Conservation (phyloP, 2,329 filamentous ascomycete species). For the Aaosphaeria arxii region DNA sequence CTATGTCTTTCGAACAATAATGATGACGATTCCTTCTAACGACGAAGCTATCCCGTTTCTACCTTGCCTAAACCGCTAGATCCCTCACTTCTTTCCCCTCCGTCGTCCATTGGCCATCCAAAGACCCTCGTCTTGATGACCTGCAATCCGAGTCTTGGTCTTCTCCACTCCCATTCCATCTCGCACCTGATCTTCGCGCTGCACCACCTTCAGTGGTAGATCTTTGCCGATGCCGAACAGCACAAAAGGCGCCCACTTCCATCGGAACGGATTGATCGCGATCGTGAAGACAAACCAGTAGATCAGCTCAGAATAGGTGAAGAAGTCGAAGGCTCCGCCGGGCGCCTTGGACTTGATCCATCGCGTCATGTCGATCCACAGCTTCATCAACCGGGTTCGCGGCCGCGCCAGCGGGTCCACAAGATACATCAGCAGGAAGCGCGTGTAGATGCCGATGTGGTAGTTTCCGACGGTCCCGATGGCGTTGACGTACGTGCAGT, state of each 20-base stretch:
- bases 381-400: conserved; percentile 70
- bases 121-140: neutral
- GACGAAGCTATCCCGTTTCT: too few relatives aligned
- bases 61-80: too few relatives aligned
- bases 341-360: conserved; percentile 68
- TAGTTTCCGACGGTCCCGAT: conserved; percentile 83
- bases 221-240: conserved; percentile 70
- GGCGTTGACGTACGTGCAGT: conserved; percentile 77
- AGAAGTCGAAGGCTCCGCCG: conserved; percentile 76
- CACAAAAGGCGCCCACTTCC: conserved; percentile 87
- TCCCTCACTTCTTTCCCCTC: too few relatives aligned
- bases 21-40: too few relatives aligned
- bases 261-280: conserved; percentile 77
- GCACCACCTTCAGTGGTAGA: conserved; percentile 65
- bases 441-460: conserved; percentile 87
- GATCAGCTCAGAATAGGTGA: conserved; percentile 79
- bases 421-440: conserved; percentile 83
- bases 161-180: conserved; percentile 48
- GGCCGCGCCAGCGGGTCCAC: conserved; percentile 74
- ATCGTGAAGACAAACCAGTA: conserved; percentile 86
- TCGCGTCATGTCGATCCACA: conserved; percentile 83
- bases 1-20: too few relatives aligned
- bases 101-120: neutral
- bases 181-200: conserved; percentile 61
- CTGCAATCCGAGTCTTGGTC: neutral